A percentile compares a stretch with the other conserved stretches of the same genome.
These are phyloP conservation scores for Acer negundo DNA, from an alignment of 345 rosid species.

Conservation along the genomic window DNA sequence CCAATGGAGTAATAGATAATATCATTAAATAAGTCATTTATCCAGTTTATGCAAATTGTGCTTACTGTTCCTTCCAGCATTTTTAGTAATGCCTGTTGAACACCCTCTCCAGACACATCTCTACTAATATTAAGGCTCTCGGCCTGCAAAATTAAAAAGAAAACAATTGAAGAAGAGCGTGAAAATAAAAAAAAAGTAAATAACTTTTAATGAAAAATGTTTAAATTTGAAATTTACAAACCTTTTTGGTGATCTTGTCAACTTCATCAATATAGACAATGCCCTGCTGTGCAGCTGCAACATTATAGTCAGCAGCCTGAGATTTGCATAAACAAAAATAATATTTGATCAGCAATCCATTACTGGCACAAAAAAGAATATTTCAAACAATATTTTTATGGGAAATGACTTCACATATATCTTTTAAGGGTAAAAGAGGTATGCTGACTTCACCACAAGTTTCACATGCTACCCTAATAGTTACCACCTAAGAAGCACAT, in stretches of 20 bases:
- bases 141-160: slow-evolving; percentile 54
- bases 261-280: slow-evolving; percentile 98
- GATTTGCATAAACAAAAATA: slow-evolving; percentile 11
- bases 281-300: slow-evolving; percentile 99
- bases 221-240: slow-evolving; percentile 13
- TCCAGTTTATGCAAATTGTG: slow-evolving; percentile 10
- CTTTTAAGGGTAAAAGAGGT: not conserved
- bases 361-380: not conserved
- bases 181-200: not conserved
- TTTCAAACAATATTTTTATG: slow-evolving; percentile 9
- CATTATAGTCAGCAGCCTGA: slow-evolving; percentile 95
- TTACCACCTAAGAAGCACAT: not conserved
- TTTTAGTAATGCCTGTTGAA: slow-evolving; percentile 94
- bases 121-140: slow-evolving; percentile 96
- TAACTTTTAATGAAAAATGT: not conserved
- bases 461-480: slow-evolving; percentile 5
- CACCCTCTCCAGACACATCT: slow-evolving; percentile 99
- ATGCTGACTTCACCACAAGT: not conserved
- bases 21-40: not conserved
- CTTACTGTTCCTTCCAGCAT: slow-evolving; percentile 99
- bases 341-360: not conserved
- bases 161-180: not conserved
- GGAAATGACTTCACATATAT: not conserved
- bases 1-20: not conserved
- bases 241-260: slow-evolving; percentile 99